Evolutionary conservation across 176 grass and related monocot genomes (phyloP).

Genomic region (Guadua angustifolia): DNA sequence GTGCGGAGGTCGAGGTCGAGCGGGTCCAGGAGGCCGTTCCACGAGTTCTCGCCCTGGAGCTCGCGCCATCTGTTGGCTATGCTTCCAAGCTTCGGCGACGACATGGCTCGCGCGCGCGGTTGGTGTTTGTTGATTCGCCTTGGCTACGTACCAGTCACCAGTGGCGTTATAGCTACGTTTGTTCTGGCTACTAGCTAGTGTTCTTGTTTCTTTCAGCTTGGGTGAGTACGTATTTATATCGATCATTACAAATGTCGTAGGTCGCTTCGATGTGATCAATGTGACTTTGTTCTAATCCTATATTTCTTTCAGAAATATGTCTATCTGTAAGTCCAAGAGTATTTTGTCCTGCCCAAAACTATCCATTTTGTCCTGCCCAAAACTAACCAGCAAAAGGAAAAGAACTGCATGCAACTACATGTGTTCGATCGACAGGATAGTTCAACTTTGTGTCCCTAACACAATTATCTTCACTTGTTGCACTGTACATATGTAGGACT

Average conservation of each 20-base stretch:
- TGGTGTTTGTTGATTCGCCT: background rate
- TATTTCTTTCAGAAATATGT: background rate
- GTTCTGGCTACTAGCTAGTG: background rate
- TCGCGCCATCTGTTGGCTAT: slow-evolving; percentile 77
- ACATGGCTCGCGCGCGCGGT: background rate
- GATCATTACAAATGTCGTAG: background rate
- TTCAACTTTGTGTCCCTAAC: background rate
- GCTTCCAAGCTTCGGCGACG: slow-evolving; percentile 48
- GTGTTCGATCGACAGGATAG: background rate
- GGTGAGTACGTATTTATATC: slow-evolving; percentile 30
- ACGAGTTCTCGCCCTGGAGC: slow-evolving; percentile 62
- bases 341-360: background rate
- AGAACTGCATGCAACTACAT: background rate
- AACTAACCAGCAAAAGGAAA: background rate
- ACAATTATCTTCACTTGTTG: no score
- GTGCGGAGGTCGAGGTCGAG: slow-evolving; percentile 73
- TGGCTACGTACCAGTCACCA: background rate
- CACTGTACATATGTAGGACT: no score
- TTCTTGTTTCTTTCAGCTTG: slow-evolving; percentile 14
- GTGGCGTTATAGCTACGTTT: background rate
- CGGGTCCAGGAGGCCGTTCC: slow-evolving; percentile 73
- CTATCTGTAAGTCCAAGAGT: background rate
- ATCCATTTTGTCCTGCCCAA: background rate
- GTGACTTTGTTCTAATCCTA: background rate
- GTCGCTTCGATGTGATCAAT: background rate